Evolutionary conservation across 495 filamentous ascomycete genomes (phyloP).

Genomic region (Podospora fimiseda): DNA sequence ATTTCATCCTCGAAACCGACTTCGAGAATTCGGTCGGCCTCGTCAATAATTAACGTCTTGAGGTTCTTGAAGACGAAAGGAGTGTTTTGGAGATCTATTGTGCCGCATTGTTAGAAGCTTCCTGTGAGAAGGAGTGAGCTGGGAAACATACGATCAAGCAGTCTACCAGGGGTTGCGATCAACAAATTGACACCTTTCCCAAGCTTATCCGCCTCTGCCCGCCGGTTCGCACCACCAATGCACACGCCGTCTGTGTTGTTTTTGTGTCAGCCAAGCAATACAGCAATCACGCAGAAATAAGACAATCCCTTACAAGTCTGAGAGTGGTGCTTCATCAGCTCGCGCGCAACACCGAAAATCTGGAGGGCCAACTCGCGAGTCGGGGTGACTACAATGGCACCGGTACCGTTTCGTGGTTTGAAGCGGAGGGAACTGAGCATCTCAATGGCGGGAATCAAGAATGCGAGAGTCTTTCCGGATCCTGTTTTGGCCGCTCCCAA

Average conservation of each 20-base stretch:
- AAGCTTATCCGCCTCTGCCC: constrained; percentile 91
- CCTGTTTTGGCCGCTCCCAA: constrained; percentile 96
- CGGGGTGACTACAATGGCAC: constrained; percentile 79
- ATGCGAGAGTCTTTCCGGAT: constrained; percentile 90
- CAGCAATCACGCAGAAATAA: no score
- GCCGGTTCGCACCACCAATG: constrained; percentile 88
- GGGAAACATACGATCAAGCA: constrained; percentile 62
- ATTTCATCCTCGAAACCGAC: constrained; percentile 98
- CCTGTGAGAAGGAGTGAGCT: not conserved
- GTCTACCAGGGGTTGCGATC: constrained; percentile 85
- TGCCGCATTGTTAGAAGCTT: not conserved
- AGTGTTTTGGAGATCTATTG: constrained; percentile 73
- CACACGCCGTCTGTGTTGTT: constrained; percentile 69
- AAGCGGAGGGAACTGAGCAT: constrained; percentile 88
- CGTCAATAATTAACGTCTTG: constrained; percentile 72
- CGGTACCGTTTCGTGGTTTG: constrained; percentile 69
- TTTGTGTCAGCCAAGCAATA: constrained; percentile 5
- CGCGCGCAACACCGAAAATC: constrained; percentile 91
- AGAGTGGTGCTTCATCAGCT: constrained; percentile 70
- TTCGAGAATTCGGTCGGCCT: constrained; percentile 90
- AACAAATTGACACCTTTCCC: constrained; percentile 89
- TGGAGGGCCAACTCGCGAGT: constrained; percentile 90
- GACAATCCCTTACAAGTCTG: constrained; percentile 53
- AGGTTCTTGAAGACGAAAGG: constrained; percentile 92
- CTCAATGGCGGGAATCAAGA: constrained; percentile 90